A percentile compares a stretch with the other conserved stretches of the same genome.
phyloP scores from a whole-genome alignment of 2,329 filamentous ascomycete genomes.

The Alternaria triticimaculans region DNA sequence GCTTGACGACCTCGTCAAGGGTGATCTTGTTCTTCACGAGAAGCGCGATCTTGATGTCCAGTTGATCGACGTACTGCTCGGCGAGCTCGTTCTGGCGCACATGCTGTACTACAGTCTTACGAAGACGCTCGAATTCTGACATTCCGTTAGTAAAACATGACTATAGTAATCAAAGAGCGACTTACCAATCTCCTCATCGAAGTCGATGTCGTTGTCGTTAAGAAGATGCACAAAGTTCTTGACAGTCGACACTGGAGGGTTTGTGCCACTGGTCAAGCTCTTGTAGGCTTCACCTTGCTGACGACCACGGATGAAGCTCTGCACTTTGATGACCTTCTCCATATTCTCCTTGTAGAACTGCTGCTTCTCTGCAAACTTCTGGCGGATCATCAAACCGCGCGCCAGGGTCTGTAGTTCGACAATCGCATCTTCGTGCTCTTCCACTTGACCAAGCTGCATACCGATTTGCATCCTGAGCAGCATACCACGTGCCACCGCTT shows the following conservation, averaged over 20 bases:
- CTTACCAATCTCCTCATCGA: conserved; percentile 85
- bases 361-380: conserved; percentile 81
- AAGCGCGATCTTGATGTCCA: conserved; percentile 98
- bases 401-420: conserved; percentile 76
- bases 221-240: conserved; percentile 98
- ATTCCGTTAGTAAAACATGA: conserved; percentile 20
- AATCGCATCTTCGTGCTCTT: conserved; percentile 81
- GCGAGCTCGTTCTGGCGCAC: conserved; percentile 96
- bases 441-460: conserved; percentile 75
- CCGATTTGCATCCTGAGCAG: conserved; percentile 77
- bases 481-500: conserved; percentile 80
- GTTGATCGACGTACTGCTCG: conserved; percentile 96
- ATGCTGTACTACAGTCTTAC: conserved; percentile 96
- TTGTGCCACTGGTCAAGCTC: conserved; percentile 93
- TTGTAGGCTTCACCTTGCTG: conserved; percentile 98
- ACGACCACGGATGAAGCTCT: conserved; percentile 93
- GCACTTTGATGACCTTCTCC: conserved; percentile 98
- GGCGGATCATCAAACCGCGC: conserved; percentile 75
- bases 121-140: conserved; percentile 84
- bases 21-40: conserved; percentile 99
- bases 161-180: no score
- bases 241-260: conserved; percentile 93
- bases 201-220: conserved; percentile 98
- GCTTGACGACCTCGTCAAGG: conserved; percentile 93
- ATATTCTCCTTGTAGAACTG: conserved; percentile 94